A percentile compares a stretch with the other conserved stretches of the same genome.
phyloP scores from a whole-genome alignment of 495 filamentous ascomycete species.

The Hypomontagnella submonticulosa region DNA sequence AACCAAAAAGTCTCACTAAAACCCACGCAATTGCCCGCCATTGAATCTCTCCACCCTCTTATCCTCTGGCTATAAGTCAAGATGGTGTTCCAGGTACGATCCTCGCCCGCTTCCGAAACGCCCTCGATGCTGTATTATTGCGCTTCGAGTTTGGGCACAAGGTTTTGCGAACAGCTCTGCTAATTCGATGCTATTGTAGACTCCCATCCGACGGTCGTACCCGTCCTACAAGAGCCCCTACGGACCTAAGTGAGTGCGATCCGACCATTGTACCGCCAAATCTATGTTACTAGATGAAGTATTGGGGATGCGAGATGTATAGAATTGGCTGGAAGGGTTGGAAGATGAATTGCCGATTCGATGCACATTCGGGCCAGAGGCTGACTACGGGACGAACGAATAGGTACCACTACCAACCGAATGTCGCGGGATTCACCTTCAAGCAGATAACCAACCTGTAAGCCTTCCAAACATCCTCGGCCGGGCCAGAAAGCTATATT shows the following conservation, averaged over 20 bases:
- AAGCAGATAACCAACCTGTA: slow-evolving; percentile 53
- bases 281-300: not conserved
- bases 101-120: not conserved
- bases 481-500: not conserved
- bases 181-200: slow-evolving; percentile 47
- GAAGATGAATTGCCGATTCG: slow-evolving; percentile 1
- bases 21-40: slow-evolving; percentile 22
- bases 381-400: slow-evolving; percentile 44
- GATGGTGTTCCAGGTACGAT: slow-evolving; percentile 58
- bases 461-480: slow-evolving; percentile 36
- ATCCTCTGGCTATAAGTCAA: slow-evolving; percentile 37
- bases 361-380: slow-evolving; percentile 7
- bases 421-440: slow-evolving; percentile 52
- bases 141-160: not conserved
- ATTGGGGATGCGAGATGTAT: not conserved
- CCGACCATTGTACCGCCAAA: not conserved
- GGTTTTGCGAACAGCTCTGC: slow-evolving; percentile 7
- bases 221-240: slow-evolving; percentile 61
- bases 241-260: slow-evolving; percentile 62
- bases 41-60: slow-evolving; percentile 22
- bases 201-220: slow-evolving; percentile 46
- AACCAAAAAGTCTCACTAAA: slow-evolving; percentile 28
- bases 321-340: not conserved
- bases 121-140: not conserved
- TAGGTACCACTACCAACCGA: slow-evolving; percentile 61